These are phyloP conservation scores for Nitzschia sp. DNA, from an alignment of 108 stramenopile species.

Conservation along the genomic window DNA sequence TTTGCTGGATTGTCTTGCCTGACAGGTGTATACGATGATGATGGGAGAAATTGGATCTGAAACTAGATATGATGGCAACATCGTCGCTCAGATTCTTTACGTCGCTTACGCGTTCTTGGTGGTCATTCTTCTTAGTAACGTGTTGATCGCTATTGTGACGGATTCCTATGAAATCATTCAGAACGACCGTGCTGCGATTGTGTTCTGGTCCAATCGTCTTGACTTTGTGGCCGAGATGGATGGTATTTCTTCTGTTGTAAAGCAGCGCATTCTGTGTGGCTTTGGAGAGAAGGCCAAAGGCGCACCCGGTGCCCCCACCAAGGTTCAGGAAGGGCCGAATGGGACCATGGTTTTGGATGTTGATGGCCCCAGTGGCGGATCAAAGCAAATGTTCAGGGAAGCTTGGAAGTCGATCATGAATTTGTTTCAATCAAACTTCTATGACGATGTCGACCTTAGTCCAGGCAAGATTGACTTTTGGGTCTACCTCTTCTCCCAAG, in stretches of 20 bases:
- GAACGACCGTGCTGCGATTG: conserved; percentile 85
- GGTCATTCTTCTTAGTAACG: conserved; percentile 72
- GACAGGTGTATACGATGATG: conserved; percentile 76
- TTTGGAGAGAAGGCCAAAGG: neutral
- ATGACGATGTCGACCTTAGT: conserved; percentile 53
- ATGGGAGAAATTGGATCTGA: conserved; percentile 78
- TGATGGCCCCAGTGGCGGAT: conserved; percentile 2
- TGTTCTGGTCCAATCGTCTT: conserved; percentile 85
- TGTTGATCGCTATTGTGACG: conserved; percentile 86
- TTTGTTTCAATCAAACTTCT: conserved; percentile 65
- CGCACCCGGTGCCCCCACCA: conserved; percentile 17
- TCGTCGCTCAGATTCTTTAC: conserved; percentile 59
- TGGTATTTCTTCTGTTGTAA: conserved; percentile 48
- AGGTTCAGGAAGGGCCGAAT: conserved; percentile 29
- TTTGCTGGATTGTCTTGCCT: too few species aligned
- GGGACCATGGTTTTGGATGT: conserved; percentile 5
- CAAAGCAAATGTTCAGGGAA: conserved; percentile 31
- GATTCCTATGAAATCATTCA: conserved; percentile 82
- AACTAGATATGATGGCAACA: conserved; percentile 50
- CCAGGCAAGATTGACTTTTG: conserved; percentile 47
- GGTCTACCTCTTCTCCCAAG: conserved; percentile 42
- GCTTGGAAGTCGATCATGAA: conserved; percentile 60
- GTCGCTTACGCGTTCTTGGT: conserved; percentile 70
- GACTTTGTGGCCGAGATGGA: conserved; percentile 85
- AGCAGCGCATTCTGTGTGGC: conserved; percentile 33